phyloP scores from a whole-genome alignment of 2,329 filamentous ascomycete species.

The Blastomyces gilchristii region DNA sequence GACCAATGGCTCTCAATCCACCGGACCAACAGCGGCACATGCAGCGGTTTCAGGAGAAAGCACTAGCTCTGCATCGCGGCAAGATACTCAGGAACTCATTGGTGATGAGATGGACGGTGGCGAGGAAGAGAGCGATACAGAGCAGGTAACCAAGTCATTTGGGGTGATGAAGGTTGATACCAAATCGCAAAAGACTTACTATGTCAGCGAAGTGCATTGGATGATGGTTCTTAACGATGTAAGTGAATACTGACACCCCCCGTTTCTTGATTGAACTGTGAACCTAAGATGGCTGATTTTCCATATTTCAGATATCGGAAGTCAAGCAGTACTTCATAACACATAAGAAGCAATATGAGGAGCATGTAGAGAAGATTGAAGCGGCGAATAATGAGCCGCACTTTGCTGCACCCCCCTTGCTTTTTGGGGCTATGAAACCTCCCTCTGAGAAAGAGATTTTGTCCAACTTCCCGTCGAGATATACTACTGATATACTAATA shows the following conservation, averaged over 20 bases:
- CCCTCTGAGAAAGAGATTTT: conserved; percentile 68
- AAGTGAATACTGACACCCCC: conserved; percentile 18
- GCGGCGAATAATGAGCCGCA: conserved; percentile 38
- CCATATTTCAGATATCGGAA: conserved; percentile 58
- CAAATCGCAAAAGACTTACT: conserved; percentile 66
- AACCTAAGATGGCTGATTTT: background rate
- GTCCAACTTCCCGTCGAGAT: conserved; percentile 66
- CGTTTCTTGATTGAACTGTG: background rate
- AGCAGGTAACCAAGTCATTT: conserved; percentile 60
- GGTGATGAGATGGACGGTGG: conserved; percentile 40
- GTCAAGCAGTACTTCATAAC: conserved; percentile 81
- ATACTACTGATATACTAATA: conserved; percentile 73
- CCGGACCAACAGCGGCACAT: conserved; percentile 43
- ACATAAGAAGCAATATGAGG: conserved; percentile 82
- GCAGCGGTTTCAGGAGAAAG: conserved; percentile 28
- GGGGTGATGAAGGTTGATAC: conserved; percentile 73
- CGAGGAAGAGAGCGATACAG: conserved; percentile 57
- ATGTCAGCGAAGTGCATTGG: conserved; percentile 77
- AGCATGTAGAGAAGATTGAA: conserved; percentile 66
- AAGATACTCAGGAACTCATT: conserved; percentile 26
- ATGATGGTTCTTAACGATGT: conserved; percentile 63
- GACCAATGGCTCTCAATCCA: conserved; percentile 67
- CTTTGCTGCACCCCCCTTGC: conserved; percentile 58
- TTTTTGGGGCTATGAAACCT: conserved; percentile 62
- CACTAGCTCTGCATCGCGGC: conserved; percentile 29